Percentiles rank a stretch among this genome's conserved stretches.
Conservation (phyloP, 2,329 filamentous ascomycete species). For the Corynespora cassiicola region DNA sequence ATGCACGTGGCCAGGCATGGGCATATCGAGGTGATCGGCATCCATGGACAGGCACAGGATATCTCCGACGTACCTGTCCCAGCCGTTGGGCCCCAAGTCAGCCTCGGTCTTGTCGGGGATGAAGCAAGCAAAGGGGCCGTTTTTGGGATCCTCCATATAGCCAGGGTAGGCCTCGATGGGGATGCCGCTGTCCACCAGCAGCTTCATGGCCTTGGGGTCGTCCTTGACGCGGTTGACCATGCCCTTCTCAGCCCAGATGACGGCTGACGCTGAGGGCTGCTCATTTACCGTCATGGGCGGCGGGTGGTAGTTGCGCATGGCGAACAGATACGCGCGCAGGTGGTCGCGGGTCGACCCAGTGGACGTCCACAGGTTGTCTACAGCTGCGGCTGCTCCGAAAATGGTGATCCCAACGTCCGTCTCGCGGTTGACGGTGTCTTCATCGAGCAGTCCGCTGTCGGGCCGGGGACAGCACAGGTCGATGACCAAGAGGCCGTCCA, state of each 20-base stretch:
- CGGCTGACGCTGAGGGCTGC: slow-evolving; percentile 1
- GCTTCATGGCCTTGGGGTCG: slow-evolving; percentile 1
- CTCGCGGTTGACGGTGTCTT: too few relatives aligned
- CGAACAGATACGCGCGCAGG: slow-evolving; percentile 1
- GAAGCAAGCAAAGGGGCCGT: background rate
- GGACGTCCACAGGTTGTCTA: slow-evolving; percentile 2
- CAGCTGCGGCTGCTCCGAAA: slow-evolving; percentile 1
- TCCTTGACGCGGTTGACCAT: background rate
- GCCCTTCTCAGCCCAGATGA: slow-evolving; percentile 6
- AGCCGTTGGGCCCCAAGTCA: slow-evolving; percentile 6
- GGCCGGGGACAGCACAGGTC: too few relatives aligned
- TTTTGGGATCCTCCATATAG: slow-evolving; percentile 6
- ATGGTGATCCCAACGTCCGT: slow-evolving; percentile 1
- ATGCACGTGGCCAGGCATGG: slow-evolving; percentile 5
- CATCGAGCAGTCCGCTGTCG: too few relatives aligned
- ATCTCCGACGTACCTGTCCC: slow-evolving; percentile 7
- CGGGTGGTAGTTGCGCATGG: slow-evolving; percentile 2
- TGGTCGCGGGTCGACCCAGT: slow-evolving; percentile 1
- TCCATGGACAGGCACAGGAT: background rate
- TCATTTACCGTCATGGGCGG: background rate
- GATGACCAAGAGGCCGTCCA: too few relatives aligned
- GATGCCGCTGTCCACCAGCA: background rate
- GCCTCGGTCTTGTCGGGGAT: slow-evolving; percentile 2
- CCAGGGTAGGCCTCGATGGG: slow-evolving; percentile 5
- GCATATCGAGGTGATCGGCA: slow-evolving; percentile 6